Conservation (phyloP, 1,139 yeast genomes). For the Sugiyamaella grinbergsii region DNA sequence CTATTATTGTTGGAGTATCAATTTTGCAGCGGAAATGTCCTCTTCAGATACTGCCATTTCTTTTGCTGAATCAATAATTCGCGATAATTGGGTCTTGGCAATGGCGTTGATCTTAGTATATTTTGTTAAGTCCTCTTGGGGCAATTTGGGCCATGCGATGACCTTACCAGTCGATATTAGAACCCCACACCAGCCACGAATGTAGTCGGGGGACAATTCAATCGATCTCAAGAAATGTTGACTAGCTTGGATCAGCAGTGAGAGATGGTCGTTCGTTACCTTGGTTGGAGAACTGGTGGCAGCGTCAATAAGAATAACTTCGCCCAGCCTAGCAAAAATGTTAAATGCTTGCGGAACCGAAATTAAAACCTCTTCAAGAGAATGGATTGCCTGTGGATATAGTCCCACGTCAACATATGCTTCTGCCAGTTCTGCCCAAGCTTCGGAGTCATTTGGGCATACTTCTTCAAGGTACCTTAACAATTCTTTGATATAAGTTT, state of each 20-base stretch:
- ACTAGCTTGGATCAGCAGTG: slow-evolving; percentile 45
- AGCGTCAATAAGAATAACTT: slow-evolving; percentile 41
- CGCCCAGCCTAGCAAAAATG: slow-evolving; percentile 66
- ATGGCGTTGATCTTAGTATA: slow-evolving; percentile 40
- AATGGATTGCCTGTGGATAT: slow-evolving; percentile 64
- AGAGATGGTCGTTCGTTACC: not conserved
- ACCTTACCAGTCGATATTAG: slow-evolving; percentile 46
- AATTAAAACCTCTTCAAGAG: slow-evolving; percentile 68
- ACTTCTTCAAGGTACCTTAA: slow-evolving; percentile 53
- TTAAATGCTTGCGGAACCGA: slow-evolving; percentile 73
- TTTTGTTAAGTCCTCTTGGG: slow-evolving; percentile 30
- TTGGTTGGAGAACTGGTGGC: slow-evolving; percentile 23
- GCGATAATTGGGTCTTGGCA: slow-evolving; percentile 43
- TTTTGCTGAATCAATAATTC: not conserved
- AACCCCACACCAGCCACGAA: slow-evolving; percentile 79
- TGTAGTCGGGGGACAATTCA: slow-evolving; percentile 70
- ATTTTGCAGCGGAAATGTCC: slow-evolving; percentile 42
- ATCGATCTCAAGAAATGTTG: slow-evolving; percentile 67
- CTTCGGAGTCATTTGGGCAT: slow-evolving; percentile 70
- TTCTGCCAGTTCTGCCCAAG: slow-evolving; percentile 77
- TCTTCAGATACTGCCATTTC: slow-evolving; percentile 39
- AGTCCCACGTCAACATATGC: slow-evolving; percentile 62
- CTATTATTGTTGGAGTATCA: slow-evolving; percentile 25
- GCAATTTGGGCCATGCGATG: slow-evolving; percentile 30
- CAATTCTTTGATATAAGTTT: slow-evolving; percentile 54